These are phyloP conservation scores for Sechiopsis laciniata DNA, from an alignment of 306 rosid genomes.

Conservation along the genomic window DNA sequence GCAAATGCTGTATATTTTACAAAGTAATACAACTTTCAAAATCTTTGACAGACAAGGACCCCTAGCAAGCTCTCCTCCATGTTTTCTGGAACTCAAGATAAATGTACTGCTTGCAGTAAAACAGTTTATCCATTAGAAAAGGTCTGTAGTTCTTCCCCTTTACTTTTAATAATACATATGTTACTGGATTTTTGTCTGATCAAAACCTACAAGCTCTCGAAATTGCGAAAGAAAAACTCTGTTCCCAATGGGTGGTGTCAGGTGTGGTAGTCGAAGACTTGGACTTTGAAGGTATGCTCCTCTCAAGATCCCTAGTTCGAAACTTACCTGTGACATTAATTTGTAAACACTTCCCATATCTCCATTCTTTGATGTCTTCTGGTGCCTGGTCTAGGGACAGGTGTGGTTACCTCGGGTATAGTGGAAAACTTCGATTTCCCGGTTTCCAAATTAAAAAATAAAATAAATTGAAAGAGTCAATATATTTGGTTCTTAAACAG, in stretches of 20 bases:
- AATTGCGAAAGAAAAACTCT: constrained; percentile 30
- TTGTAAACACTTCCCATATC: too few species aligned
- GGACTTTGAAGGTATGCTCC: too few species aligned
- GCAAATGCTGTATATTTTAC: background rate
- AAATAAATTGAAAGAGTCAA: too few species aligned
- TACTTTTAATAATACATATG: background rate
- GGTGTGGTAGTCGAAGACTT: too few species aligned
- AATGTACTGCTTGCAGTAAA: constrained; percentile 74
- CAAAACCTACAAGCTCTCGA: constrained; percentile 28
- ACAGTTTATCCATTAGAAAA: constrained; percentile 91
- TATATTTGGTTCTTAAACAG: constrained; percentile 22
- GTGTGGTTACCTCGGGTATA: too few species aligned
- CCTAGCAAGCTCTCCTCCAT: constrained; percentile 77
- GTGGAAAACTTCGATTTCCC: too few species aligned
- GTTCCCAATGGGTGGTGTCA: background rate
- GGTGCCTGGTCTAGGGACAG: too few species aligned
- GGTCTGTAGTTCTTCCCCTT: constrained; percentile 39
- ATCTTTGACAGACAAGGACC: constrained; percentile 48
- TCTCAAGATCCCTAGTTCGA: too few species aligned
- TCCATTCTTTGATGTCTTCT: too few species aligned
- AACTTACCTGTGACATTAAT: too few species aligned
- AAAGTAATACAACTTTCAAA: background rate
- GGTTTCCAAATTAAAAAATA: too few species aligned
- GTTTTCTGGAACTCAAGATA: constrained; percentile 90
- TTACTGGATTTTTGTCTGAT: too few species aligned